Evolutionary conservation across 306 rosid genomes (phyloP).

Genomic region (Morella rubra): DNA sequence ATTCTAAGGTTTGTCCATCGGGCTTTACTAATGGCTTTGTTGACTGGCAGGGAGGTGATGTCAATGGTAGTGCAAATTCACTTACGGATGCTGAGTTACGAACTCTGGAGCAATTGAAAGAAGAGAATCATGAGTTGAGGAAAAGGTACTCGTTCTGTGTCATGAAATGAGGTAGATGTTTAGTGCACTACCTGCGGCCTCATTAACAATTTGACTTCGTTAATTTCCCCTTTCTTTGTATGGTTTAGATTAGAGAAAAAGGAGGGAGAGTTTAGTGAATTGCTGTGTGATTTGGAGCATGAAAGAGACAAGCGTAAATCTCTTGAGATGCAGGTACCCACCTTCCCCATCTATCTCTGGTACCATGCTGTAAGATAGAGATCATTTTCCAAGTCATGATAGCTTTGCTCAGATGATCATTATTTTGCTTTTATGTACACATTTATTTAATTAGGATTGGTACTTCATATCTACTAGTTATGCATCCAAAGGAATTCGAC

Average conservation of each 20-base stretch:
- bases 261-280: slow-evolving; percentile 36
- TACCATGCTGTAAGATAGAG: neutral
- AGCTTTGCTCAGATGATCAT: neutral
- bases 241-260: slow-evolving; percentile 46
- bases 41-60: slow-evolving; percentile 50
- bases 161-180: neutral
- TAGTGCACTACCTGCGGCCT: neutral
- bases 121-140: slow-evolving; percentile 65
- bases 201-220: neutral
- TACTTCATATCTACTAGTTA: neutral
- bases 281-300: slow-evolving; percentile 35
- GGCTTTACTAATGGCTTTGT: neutral
- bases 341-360: neutral
- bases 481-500: neutral
- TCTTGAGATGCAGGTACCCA: slow-evolving; percentile 61
- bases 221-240: neutral
- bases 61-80: slow-evolving; percentile 13
- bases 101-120: slow-evolving; percentile 48
- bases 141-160: slow-evolving; percentile 50
- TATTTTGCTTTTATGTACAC: neutral
- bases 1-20: neutral
- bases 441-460: neutral
- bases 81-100: slow-evolving; percentile 29
- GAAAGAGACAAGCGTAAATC: slow-evolving; percentile 60
- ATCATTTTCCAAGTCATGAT: neutral